A percentile compares a stretch with the other conserved stretches of the same genome.
Conservation (phyloP, 306 rosid genomes). For the Crotalaria pallida region DNA sequence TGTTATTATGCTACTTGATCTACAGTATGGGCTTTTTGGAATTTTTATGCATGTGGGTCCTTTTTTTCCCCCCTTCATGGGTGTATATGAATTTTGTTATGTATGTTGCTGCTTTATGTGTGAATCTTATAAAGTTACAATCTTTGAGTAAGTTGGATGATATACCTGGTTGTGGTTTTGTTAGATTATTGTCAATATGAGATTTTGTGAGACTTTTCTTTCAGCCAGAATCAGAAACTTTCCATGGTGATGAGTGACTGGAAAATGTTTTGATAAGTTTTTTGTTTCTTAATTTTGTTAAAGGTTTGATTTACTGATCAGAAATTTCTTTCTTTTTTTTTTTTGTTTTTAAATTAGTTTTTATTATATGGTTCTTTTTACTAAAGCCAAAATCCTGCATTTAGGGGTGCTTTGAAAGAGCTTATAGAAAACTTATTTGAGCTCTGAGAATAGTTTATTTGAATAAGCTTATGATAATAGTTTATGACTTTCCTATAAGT, state of each 20-base stretch:
- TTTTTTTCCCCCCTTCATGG: neutral
- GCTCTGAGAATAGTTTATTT: too few relatives aligned
- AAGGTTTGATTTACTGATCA: neutral
- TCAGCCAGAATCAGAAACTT: neutral
- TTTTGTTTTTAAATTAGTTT: neutral
- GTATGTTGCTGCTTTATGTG: neutral
- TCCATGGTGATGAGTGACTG: neutral
- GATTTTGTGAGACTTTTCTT: neutral
- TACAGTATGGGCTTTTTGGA: neutral
- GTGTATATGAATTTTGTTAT: neutral
- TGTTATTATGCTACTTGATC: slow-evolving; percentile 31
- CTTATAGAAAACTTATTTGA: too few relatives aligned
- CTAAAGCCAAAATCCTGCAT: neutral
- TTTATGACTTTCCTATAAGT: too few relatives aligned
- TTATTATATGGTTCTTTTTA: neutral
- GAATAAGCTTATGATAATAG: too few relatives aligned
- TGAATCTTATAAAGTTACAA: neutral
- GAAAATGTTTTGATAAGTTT: slow-evolving; percentile 2
- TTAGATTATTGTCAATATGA: neutral
- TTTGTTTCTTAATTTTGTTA: neutral
- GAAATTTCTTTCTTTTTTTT: neutral
- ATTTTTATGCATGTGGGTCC: neutral
- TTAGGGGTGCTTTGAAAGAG: neutral
- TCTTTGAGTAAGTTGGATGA: neutral
- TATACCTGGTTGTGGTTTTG: neutral